Conservation (phyloP, 345 rosid species). For the Melaleuca alternifolia region DNA sequence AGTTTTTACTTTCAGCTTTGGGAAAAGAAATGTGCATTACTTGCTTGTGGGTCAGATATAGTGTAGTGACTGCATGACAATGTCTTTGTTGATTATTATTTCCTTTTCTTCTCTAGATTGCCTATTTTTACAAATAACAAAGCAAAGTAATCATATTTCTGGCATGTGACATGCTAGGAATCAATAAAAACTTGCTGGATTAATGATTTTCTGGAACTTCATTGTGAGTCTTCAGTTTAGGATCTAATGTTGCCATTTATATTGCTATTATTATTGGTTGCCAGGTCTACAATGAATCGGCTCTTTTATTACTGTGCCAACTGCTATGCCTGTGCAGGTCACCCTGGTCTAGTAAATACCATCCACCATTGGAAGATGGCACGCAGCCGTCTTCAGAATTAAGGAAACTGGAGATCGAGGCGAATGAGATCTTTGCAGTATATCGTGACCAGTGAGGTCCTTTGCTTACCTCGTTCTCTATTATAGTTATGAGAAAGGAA, state of each 20-base stretch:
- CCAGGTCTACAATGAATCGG: neutral
- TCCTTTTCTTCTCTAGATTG: neutral
- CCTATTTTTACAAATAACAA: neutral
- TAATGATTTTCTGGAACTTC: neutral
- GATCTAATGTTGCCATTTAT: neutral
- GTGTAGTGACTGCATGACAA: neutral
- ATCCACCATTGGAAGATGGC: conserved; percentile 75
- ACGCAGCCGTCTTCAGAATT: conserved; percentile 62
- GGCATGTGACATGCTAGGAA: neutral
- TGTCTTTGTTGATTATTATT: neutral
- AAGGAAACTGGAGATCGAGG: conserved; percentile 89
- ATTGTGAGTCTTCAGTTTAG: neutral
- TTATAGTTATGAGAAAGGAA: neutral
- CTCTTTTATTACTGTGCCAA: neutral
- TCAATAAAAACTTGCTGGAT: neutral
- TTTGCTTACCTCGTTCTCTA: conserved; percentile 61
- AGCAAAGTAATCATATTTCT: neutral
- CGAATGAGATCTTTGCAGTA: conserved; percentile 73
- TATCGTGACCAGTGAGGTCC: conserved; percentile 99
- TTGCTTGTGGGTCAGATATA: neutral
- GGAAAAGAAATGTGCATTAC: neutral
- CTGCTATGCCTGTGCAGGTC: conserved; percentile 33
- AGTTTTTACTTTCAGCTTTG: neutral
- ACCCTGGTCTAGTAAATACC: conserved; percentile 89
- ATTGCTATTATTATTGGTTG: neutral